phyloP scores from a whole-genome alignment of 192 early-diverging fungal species.

The Backusella morwellensis region DNA sequence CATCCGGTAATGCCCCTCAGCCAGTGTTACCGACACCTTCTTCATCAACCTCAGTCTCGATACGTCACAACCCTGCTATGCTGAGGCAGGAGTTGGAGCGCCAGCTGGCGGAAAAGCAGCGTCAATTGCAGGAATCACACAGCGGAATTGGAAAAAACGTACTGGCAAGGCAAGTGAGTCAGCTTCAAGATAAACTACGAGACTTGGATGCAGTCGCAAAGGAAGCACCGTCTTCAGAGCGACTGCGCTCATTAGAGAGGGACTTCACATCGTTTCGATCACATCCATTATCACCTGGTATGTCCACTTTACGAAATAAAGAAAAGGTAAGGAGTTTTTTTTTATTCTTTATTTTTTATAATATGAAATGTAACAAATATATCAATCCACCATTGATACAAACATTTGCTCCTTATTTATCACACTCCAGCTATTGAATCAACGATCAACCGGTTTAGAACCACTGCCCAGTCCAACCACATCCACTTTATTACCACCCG shows the following conservation, averaged over 20 bases:
- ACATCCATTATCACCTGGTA: slow-evolving; percentile 20
- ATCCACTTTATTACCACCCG: slow-evolving; percentile 15
- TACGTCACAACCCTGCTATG: background rate
- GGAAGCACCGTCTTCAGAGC: slow-evolving; percentile 3
- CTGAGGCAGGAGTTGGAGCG: slow-evolving; percentile 22
- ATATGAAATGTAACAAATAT: background rate
- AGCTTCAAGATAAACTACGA: slow-evolving; percentile 13
- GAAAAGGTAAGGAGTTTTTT: slow-evolving; percentile 17
- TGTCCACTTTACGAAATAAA: slow-evolving; percentile 17
- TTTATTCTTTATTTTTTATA: background rate
- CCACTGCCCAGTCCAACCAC: slow-evolving; percentile 32
- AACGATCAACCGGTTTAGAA: slow-evolving; percentile 20
- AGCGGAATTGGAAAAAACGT: slow-evolving; percentile 32
- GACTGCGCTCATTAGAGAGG: slow-evolving; percentile 26
- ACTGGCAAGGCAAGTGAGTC: slow-evolving; percentile 18
- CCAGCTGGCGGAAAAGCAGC: slow-evolving; percentile 25
- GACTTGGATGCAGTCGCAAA: slow-evolving; percentile 16
- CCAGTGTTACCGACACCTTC: slow-evolving; percentile 30
- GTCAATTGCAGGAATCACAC: slow-evolving; percentile 13
- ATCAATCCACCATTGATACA: background rate
- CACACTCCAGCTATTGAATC: slow-evolving; percentile 11
- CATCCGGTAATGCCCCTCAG: slow-evolving; percentile 8
- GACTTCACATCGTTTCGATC: slow-evolving; percentile 26
- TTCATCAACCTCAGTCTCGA: slow-evolving; percentile 12
- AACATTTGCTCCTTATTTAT: background rate